Base-by-base conservation (phyloP, 768 basidiomycete species). In the Chalciporus piperatus region DNA sequence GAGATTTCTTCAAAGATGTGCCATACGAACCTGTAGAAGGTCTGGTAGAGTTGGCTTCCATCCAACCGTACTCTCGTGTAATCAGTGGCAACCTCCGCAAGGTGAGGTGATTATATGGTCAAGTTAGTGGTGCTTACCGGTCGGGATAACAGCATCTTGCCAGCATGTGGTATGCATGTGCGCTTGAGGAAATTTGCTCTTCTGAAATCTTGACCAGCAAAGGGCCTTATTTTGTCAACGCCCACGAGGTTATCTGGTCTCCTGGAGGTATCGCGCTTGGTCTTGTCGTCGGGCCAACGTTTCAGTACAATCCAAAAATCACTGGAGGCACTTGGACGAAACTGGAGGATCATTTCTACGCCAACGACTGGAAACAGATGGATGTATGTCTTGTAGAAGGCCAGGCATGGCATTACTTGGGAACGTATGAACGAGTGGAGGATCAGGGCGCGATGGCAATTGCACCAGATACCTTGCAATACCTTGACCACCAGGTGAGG, bases 291-390 rank as follows among this genome's bases (percentile, higher is more conserved):
- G 57, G 51, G 47, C 67, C 59, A 9, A 46, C 41, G 2, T 64
- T 62, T 47, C 67, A 51, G 51, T 66, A 61, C 33, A 69, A 67
- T 32, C 65, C 65, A 32, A 61, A 55, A 47, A n/a, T 3, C 28
- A 22, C 9, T 4, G 43, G 47, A 9, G 64, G 59, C 9, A 12
- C 42, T 30, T 66, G 65, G 67, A 45, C 25, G n/a, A 53, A 53
- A 40, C 2, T 52, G 16, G 9, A 47, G 23, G 38, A 48, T 12
- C 4, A 13, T 27, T 62, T 67, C 14, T 41, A 47, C 13, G 33
- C 45, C 32, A 56, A 49, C 32, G n/a, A n/a, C n/a, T n/a, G n/a
- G n/a, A 47, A 56, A 40, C 55, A 23, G 22, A 45, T 67, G 53
- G 67, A 65, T 32, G 22, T 62, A 11, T 67, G 55, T 46, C 55